Conservation (phyloP, 352 stramenopile species). For the Phytophthora ohioensis region DNA sequence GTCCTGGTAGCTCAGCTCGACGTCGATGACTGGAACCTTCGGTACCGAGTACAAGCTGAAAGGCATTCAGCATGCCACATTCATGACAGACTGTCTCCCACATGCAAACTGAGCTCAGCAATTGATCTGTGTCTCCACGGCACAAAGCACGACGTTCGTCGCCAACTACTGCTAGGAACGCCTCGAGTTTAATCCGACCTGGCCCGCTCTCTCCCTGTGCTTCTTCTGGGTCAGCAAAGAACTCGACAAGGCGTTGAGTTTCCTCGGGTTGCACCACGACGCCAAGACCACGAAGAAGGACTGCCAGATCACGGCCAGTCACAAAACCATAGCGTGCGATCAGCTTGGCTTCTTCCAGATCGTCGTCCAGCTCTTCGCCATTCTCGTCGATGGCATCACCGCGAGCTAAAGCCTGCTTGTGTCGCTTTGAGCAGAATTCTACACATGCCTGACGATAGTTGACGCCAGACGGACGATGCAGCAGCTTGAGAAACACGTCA, state of each 20-base stretch:
- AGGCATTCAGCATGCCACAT: conserved; percentile 92
- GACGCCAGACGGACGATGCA: conserved; percentile 83
- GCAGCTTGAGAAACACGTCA: conserved; percentile 92
- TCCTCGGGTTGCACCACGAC: conserved; percentile 87
- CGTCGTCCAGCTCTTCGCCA: conserved; percentile 67
- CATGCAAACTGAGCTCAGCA: conserved; percentile 88
- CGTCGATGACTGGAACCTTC: conserved; percentile 54
- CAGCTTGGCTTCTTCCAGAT: conserved; percentile 72
- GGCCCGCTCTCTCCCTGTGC: conserved; percentile 39
- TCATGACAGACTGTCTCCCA: conserved; percentile 93
- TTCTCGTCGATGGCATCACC: conserved; percentile 62
- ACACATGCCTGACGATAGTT: conserved; percentile 89
- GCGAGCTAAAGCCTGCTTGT: conserved; percentile 62
- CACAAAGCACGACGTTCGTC: conserved; percentile 67
- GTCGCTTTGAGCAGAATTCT: conserved; percentile 65
- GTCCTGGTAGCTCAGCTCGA: conserved; percentile 73
- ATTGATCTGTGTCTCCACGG: conserved; percentile 77
- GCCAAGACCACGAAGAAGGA: conserved; percentile 72
- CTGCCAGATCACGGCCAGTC: conserved; percentile 58
- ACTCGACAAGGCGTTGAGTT: conserved; percentile 81
- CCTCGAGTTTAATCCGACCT: conserved; percentile 43
- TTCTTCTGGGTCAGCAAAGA: conserved; percentile 81
- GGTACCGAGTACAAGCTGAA: conserved; percentile 78
- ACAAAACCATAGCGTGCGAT: conserved; percentile 66
- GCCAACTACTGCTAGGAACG: conserved; percentile 89